Percentiles rank a stretch among this genome's conserved stretches.
These are phyloP conservation scores for Magnusiomyces suaveolens DNA, from an alignment of 1,139 yeast genomes.

Conservation along the genomic window DNA sequence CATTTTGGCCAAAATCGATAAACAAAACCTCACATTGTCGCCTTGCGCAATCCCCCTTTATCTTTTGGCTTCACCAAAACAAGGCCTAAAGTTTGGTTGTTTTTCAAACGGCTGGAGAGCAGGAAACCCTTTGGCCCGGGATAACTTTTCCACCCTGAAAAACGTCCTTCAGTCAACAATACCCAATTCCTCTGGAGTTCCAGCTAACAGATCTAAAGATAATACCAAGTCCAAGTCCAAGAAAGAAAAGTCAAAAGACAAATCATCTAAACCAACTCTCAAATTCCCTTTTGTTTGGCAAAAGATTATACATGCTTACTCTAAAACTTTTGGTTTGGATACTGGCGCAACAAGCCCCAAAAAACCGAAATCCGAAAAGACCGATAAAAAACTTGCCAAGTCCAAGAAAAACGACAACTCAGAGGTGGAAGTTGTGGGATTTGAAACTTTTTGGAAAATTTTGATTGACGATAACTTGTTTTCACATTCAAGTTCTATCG, in stretches of 20 bases:
- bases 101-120: slow-evolving; percentile 47
- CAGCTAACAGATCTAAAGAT: slow-evolving; percentile 24
- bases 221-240: slow-evolving; percentile 25
- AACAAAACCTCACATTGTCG: slow-evolving; percentile 42
- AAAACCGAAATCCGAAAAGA: slow-evolving; percentile 23
- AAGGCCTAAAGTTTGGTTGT: slow-evolving; percentile 31
- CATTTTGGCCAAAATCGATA: slow-evolving; percentile 40
- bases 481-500: slow-evolving; percentile 67
- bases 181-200: slow-evolving; percentile 16
- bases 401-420: slow-evolving; percentile 12
- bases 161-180: slow-evolving; percentile 50
- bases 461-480: slow-evolving; percentile 76
- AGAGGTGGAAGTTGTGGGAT: slow-evolving; percentile 16
- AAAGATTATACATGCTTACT: neutral
- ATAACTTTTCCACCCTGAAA: slow-evolving; percentile 51
- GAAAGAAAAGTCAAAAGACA: slow-evolving; percentile 15
- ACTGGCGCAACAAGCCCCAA: slow-evolving; percentile 16
- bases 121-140: slow-evolving; percentile 61
- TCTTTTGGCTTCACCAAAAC: slow-evolving; percentile 38
- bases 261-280: neutral
- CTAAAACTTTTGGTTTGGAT: neutral
- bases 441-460: slow-evolving; percentile 71
- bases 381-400: neutral
- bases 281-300: slow-evolving; percentile 1
- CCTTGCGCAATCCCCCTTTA: slow-evolving; percentile 77